These are phyloP conservation scores for Hevea brasiliensis DNA, from an alignment of 345 rosid genomes.

Conservation along the genomic window DNA sequence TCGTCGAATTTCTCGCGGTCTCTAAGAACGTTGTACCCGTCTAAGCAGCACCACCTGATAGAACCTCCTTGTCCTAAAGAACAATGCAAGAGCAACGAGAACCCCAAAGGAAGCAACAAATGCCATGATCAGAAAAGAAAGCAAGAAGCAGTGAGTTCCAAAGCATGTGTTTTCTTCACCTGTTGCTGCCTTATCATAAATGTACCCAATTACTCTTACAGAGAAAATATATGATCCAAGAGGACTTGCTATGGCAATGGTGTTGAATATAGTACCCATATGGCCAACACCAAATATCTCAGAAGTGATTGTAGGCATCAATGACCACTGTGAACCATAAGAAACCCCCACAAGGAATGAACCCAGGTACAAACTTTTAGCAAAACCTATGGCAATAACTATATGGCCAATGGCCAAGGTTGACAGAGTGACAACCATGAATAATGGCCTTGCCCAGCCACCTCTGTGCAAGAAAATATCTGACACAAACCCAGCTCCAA, in stretches of 20 bases:
- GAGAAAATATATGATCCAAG: constrained; percentile 85
- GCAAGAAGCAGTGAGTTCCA: constrained; percentile 70
- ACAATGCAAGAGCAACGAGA: constrained; percentile 50
- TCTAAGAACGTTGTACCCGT: constrained; percentile 36
- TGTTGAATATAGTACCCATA: constrained; percentile 87
- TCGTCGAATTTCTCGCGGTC: not conserved
- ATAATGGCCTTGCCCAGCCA: constrained; percentile 77
- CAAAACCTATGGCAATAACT: constrained; percentile 68
- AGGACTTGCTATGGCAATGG: constrained; percentile 80
- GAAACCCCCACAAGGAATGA: constrained; percentile 71
- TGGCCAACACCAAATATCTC: constrained; percentile 76
- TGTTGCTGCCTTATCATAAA: constrained; percentile 60
- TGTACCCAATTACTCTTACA: constrained; percentile 69
- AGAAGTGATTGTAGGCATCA: constrained; percentile 76
- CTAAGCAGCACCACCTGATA: constrained; percentile 48
- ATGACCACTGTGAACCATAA: constrained; percentile 83
- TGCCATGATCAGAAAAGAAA: constrained; percentile 76
- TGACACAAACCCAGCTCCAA: constrained; percentile 76
- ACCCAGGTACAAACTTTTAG: constrained; percentile 61
- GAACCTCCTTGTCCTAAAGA: constrained; percentile 58
- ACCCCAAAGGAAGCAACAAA: constrained; percentile 58
- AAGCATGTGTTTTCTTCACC: constrained; percentile 51
- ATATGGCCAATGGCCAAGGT: constrained; percentile 59
- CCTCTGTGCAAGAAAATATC: constrained; percentile 59
- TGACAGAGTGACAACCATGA: constrained; percentile 68